Percentiles rank a stretch among this genome's conserved stretches.
Conservation (phyloP, 2,329 filamentous ascomycete genomes). For the Pseudogymnoascus sp. region DNA sequence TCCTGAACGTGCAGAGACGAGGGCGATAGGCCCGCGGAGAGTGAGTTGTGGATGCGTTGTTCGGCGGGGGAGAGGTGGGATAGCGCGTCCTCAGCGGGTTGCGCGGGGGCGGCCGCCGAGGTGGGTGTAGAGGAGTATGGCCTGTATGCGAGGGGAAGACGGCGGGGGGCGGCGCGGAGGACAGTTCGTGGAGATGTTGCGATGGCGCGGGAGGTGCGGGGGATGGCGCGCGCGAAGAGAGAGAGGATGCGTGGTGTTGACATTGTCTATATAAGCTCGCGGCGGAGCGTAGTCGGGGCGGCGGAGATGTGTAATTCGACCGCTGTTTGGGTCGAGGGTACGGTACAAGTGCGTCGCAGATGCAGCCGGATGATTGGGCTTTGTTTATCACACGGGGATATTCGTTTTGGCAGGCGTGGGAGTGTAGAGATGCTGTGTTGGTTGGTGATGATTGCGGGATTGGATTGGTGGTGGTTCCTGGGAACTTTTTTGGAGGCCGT, state of each 20-base stretch:
- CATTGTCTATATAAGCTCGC: neutral
- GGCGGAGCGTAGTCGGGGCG: neutral
- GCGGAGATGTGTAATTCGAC: neutral
- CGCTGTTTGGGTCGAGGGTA: neutral
- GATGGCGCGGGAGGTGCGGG: neutral
- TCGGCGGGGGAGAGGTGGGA: constrained; percentile 24
- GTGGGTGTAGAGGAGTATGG: neutral
- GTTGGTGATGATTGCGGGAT: neutral
- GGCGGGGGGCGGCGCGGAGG: neutral
- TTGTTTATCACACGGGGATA: neutral
- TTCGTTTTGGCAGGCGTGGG: neutral
- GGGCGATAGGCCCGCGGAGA: neutral
- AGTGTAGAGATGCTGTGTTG: neutral
- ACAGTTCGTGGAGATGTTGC: neutral
- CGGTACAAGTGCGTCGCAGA: neutral
- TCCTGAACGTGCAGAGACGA: constrained; percentile 60
- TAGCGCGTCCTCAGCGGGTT: constrained; percentile 41
- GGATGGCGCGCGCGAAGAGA: neutral
- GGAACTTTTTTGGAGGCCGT: neutral
- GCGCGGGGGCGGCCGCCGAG: neutral
- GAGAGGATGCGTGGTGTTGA: neutral
- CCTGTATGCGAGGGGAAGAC: neutral
- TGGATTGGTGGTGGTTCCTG: constrained; percentile 1
- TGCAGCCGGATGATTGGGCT: neutral
- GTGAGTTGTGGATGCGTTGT: neutral